These are phyloP conservation scores for Rhizopogon vesiculosus DNA, from an alignment of 768 basidiomycete genomes.

Conservation along the genomic window DNA sequence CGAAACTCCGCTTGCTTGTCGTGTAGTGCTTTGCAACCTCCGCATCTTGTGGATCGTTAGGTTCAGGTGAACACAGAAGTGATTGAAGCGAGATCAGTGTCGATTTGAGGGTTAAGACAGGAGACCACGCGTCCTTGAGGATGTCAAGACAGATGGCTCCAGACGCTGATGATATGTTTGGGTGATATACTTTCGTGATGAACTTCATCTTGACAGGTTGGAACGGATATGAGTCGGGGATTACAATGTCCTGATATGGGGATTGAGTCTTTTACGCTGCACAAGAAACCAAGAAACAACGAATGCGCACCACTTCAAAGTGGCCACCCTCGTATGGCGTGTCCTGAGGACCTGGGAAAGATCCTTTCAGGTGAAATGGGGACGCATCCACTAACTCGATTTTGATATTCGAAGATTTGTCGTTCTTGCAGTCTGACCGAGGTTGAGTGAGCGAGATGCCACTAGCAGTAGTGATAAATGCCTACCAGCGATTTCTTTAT, in stretches of 20 bases:
- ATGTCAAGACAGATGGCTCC: conserved; percentile 95
- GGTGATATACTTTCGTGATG: conserved; percentile 94
- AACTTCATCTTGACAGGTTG: conserved; percentile 99
- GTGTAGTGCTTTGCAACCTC: conserved; percentile 98
- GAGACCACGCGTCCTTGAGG: conserved; percentile 86
- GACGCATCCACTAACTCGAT: conserved; percentile 88
- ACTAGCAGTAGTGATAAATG: background rate
- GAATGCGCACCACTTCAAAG: conserved; percentile 77
- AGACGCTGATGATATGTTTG: conserved; percentile 90
- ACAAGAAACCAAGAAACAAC: conserved; percentile 10
- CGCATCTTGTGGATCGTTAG: conserved; percentile 95
- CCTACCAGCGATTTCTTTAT: conserved; percentile 89
- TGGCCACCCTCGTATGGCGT: conserved; percentile 92
- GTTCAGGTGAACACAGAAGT: conserved; percentile 89
- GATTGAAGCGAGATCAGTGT: conserved; percentile 94
- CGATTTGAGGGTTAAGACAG: conserved; percentile 93
- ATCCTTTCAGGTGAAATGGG: conserved; percentile 88
- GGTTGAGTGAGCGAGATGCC: background rate
- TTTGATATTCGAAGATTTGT: conserved; percentile 81
- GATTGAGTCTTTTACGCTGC: conserved; percentile 1
- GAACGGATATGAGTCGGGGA: conserved; percentile 89
- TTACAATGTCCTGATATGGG: conserved; percentile 71
- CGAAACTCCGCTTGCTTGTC: conserved; percentile 81
- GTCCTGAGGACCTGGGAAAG: conserved; percentile 87
- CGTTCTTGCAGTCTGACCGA: conserved; percentile 84